These are phyloP conservation scores for Porodaedalea pini DNA, from an alignment of 1,284 basidiomycete genomes.

Conservation along the genomic window DNA sequence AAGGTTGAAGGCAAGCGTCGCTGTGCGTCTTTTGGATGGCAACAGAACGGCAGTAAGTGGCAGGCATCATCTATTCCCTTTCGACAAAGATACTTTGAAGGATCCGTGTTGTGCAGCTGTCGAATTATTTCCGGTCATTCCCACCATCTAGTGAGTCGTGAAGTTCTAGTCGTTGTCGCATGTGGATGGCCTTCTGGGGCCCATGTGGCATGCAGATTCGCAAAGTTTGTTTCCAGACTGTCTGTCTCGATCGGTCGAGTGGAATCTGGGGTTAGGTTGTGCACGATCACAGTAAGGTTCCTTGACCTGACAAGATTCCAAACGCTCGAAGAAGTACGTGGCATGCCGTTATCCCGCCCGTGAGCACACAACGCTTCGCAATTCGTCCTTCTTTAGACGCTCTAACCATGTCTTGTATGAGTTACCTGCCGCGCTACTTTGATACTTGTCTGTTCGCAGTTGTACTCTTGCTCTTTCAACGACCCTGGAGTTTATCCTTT, in stretches of 20 bases:
- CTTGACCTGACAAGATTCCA: too few species aligned
- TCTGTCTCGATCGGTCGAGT: neutral
- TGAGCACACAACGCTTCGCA: too few species aligned
- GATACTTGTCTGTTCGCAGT: too few species aligned
- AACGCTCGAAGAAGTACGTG: neutral
- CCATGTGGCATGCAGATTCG: too few species aligned
- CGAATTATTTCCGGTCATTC: too few species aligned
- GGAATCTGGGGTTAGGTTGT: neutral
- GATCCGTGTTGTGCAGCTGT: too few species aligned
- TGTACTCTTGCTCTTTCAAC: neutral
- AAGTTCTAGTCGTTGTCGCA: neutral
- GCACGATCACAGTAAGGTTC: neutral
- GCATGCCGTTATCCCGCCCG: neutral
- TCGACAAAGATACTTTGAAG: neutral
- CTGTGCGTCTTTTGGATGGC: neutral
- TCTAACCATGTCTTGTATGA: too few species aligned
- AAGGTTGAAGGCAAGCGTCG: too few species aligned
- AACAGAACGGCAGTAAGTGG: neutral
- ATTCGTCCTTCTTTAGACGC: too few species aligned
- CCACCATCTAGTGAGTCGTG: too few species aligned
- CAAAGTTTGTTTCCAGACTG: neutral
- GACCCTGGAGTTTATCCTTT: neutral
- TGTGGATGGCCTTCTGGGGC: neutral
- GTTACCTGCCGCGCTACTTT: too few species aligned
- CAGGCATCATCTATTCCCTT: neutral